A percentile compares a stretch with the other conserved stretches of the same genome.
Conservation (phyloP, 345 rosid genomes). For the Moringa oleifera region DNA sequence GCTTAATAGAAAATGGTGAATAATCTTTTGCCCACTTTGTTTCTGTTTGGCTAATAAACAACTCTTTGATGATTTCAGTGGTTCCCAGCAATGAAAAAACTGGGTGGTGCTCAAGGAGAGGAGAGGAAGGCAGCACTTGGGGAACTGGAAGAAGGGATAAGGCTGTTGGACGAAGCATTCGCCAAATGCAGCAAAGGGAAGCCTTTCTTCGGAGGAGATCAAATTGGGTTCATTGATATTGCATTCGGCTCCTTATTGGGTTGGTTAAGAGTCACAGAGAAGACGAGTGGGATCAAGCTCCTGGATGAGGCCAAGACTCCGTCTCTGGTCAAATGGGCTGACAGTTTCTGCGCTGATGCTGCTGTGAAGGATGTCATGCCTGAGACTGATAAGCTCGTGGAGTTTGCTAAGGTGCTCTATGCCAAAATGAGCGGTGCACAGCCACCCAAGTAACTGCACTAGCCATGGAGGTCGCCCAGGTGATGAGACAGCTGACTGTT, state of each 20-base stretch:
- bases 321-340: slow-evolving; percentile 50
- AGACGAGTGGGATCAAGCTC: slow-evolving; percentile 23
- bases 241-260: slow-evolving; percentile 59
- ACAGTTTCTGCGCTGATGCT: slow-evolving; percentile 41
- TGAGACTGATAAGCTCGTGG: slow-evolving; percentile 60
- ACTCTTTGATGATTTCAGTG: too few species aligned
- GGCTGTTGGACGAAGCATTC: slow-evolving; percentile 51
- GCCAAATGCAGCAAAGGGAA: slow-evolving; percentile 52
- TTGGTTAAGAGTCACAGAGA: slow-evolving; percentile 56
- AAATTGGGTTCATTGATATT: slow-evolving; percentile 62
- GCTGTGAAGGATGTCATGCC: slow-evolving; percentile 72
- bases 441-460: too few species aligned
- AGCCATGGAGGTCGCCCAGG: too few species aligned
- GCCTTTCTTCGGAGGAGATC: slow-evolving; percentile 62
- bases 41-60: too few species aligned
- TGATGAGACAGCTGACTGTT: too few species aligned
- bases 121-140: slow-evolving; percentile 33
- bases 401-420: slow-evolving; percentile 43
- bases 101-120: slow-evolving; percentile 27
- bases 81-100: slow-evolving; percentile 26
- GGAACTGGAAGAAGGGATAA: slow-evolving; percentile 30
- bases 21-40: too few species aligned
- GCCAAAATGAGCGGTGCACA: slow-evolving; percentile 9
- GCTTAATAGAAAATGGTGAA: too few species aligned
- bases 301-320: slow-evolving; percentile 50